These are phyloP conservation scores for Ramaria sp. DNA, from an alignment of 768 basidiomycete species.

Conservation along the genomic window DNA sequence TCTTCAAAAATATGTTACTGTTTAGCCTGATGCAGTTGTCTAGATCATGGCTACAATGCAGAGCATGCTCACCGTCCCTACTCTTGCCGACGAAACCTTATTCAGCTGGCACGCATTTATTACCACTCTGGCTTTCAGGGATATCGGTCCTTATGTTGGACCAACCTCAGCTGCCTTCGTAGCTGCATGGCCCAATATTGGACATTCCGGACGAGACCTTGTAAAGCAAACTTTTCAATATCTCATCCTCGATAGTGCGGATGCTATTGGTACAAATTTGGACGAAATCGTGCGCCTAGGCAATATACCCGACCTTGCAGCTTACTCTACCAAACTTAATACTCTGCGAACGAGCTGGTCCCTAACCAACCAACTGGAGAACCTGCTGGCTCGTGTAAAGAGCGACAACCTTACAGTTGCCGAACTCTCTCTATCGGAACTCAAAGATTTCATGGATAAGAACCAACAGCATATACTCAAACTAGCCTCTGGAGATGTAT, in stretches of 20 bases:
- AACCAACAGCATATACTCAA: slow-evolving; percentile 33
- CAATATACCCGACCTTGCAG: slow-evolving; percentile 50
- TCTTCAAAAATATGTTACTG: neutral
- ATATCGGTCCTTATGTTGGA: slow-evolving; percentile 77
- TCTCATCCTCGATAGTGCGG: slow-evolving; percentile 53
- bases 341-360: slow-evolving; percentile 33
- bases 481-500: slow-evolving; percentile 75
- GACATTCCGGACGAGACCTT: slow-evolving; percentile 33
- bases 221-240: slow-evolving; percentile 56
- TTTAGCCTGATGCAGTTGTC: neutral
- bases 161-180: slow-evolving; percentile 81
- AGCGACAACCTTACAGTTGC: slow-evolving; percentile 78
- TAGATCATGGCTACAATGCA: slow-evolving; percentile 97
- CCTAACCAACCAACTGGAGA: slow-evolving; percentile 40
- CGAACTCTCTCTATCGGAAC: slow-evolving; percentile 60
- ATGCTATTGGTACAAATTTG: slow-evolving; percentile 42
- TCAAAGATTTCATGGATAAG: slow-evolving; percentile 51
- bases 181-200: slow-evolving; percentile 61
- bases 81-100: slow-evolving; percentile 69
- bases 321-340: slow-evolving; percentile 22
- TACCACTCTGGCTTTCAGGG: slow-evolving; percentile 47
- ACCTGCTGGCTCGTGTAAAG: slow-evolving; percentile 59
- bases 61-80: slow-evolving; percentile 66
- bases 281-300: slow-evolving; percentile 76
- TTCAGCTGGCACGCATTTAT: slow-evolving; percentile 75